phyloP scores from a whole-genome alignment of 208 protist species.

The Crithidia acanthocephali region DNA sequence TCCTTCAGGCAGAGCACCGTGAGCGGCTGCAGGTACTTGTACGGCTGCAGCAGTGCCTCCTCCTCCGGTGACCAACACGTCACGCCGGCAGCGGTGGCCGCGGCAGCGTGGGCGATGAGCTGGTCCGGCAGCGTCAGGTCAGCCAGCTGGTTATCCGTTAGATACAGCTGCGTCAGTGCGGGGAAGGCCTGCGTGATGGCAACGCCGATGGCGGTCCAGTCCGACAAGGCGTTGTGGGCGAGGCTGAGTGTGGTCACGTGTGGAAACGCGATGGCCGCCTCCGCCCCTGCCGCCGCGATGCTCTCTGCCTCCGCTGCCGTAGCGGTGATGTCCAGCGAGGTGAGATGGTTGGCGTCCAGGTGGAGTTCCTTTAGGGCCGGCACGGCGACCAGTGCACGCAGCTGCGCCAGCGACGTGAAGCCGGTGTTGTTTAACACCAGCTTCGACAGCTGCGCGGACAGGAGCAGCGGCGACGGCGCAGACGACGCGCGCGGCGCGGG shows the following conservation, averaged over 20 bases:
- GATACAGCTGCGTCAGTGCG: conserved; percentile 59
- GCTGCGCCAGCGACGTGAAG: conserved; percentile 59
- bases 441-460: conserved; percentile 55
- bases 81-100: too few relatives aligned
- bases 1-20: conserved; percentile 79
- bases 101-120: conserved; percentile 23
- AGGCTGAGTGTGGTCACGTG: conserved; percentile 76
- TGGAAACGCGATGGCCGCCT: conserved; percentile 32
- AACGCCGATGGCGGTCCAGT: conserved; percentile 62
- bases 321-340: conserved; percentile 24
- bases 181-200: conserved; percentile 61
- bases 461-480: conserved; percentile 30
- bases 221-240: conserved; percentile 68
- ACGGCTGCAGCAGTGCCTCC: conserved; percentile 24
- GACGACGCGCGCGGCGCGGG: conserved; percentile 13
- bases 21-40: conserved; percentile 54
- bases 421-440: conserved; percentile 82
- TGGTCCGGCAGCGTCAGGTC: conserved; percentile 39
- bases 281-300: background rate
- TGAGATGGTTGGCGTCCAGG: conserved; percentile 74
- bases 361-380: conserved; percentile 76
- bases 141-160: conserved; percentile 70
- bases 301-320: conserved; percentile 6
- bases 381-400: conserved; percentile 54
- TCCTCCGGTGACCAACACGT: background rate